phyloP scores from a whole-genome alignment of 768 basidiomycete species.

The Russula abietina region DNA sequence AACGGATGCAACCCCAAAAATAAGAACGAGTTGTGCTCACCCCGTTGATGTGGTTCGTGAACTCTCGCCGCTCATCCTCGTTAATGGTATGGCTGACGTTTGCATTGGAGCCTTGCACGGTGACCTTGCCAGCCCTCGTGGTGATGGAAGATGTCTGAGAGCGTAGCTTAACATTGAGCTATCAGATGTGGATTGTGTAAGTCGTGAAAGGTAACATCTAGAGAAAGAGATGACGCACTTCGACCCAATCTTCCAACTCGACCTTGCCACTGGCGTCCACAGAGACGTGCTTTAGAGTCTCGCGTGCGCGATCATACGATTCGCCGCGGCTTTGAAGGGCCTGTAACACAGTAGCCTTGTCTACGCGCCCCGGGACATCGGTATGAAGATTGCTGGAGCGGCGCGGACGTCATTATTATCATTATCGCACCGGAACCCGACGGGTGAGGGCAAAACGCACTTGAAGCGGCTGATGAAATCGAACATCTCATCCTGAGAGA shows the following conservation, averaged over 20 bases:
- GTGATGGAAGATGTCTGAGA: slow-evolving; percentile 38
- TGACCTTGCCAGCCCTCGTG: slow-evolving; percentile 82
- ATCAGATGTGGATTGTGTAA: slow-evolving; percentile 6
- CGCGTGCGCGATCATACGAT: slow-evolving; percentile 84
- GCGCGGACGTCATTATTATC: slow-evolving; percentile 6
- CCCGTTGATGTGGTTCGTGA: slow-evolving; percentile 97
- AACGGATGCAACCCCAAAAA: neutral
- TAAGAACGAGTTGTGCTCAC: slow-evolving; percentile 41
- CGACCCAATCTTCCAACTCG: slow-evolving; percentile 97
- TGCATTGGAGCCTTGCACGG: slow-evolving; percentile 89
- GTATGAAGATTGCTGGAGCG: slow-evolving; percentile 58
- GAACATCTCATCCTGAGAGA: slow-evolving; percentile 90
- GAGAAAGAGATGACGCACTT: slow-evolving; percentile 45
- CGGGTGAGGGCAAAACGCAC: slow-evolving; percentile 44
- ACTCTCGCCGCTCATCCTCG: slow-evolving; percentile 91
- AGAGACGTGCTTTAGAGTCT: slow-evolving; percentile 88
- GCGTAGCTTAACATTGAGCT: slow-evolving; percentile 80
- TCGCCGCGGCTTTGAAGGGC: slow-evolving; percentile 74
- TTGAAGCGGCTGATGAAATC: slow-evolving; percentile 94
- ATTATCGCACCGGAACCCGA: slow-evolving; percentile 15
- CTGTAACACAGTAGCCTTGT: slow-evolving; percentile 76
- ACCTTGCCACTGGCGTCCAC: slow-evolving; percentile 94
- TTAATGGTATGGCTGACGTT: slow-evolving; percentile 97
- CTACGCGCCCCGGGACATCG: slow-evolving; percentile 74
- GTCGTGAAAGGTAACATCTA: neutral